These are phyloP conservation scores for Vanderwaltozyma polyspora DNA, from an alignment of 805 yeast genomes.

Conservation along the genomic window DNA sequence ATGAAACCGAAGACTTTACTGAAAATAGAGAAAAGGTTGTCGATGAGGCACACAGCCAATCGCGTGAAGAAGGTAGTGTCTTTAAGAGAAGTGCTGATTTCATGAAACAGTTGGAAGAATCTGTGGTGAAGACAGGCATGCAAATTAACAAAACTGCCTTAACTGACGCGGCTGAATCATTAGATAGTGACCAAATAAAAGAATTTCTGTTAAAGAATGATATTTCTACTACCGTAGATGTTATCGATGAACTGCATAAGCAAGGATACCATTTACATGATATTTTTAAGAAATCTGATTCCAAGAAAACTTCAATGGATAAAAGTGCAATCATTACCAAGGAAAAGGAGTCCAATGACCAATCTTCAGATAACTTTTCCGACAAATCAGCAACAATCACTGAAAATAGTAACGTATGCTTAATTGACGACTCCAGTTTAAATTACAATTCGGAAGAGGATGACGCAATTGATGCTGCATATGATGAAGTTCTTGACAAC, in stretches of 20 bases:
- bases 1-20: conserved; percentile 23
- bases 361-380: not conserved
- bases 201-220: conserved; percentile 29
- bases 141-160: conserved; percentile 15
- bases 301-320: no score
- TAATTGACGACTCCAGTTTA: no score
- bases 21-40: conserved; percentile 2
- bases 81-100: conserved; percentile 14
- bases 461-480: conserved; percentile 28
- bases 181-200: conserved; percentile 29
- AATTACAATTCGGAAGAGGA: conserved; percentile 15
- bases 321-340: conserved; percentile 1
- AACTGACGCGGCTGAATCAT: conserved; percentile 20
- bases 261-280: conserved; percentile 30
- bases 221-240: conserved; percentile 27
- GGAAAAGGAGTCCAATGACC: conserved; percentile 1
- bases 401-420: no score
- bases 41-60: conserved; percentile 8
- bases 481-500: conserved; percentile 32
- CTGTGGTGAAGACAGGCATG: conserved; percentile 1
- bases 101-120: conserved; percentile 6
- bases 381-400: not conserved
- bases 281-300: conserved; percentile 18
- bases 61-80: conserved; percentile 10
- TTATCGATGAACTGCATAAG: conserved; percentile 28